A percentile compares a stretch with the other conserved stretches of the same genome.
Conservation (phyloP, 1,139 yeast genomes). For the Kodamaea sp. region DNA sequence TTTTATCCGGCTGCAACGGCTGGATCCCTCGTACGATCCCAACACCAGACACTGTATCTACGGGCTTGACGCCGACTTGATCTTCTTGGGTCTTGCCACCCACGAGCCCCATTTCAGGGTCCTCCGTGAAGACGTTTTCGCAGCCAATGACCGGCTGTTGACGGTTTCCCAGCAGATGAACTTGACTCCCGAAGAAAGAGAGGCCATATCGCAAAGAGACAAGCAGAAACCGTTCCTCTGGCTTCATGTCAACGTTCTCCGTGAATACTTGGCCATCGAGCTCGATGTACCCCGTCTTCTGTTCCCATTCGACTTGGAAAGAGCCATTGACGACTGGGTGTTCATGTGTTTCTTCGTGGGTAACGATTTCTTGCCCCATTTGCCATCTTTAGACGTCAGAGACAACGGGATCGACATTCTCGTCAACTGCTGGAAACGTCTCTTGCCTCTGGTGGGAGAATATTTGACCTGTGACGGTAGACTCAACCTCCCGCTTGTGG, state of each 20-base stretch:
- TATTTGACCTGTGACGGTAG: slow-evolving; percentile 90
- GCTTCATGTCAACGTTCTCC: slow-evolving; percentile 83
- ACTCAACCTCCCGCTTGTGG: slow-evolving; percentile 75
- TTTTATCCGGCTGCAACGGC: slow-evolving; percentile 81
- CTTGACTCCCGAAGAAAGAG: slow-evolving; percentile 64
- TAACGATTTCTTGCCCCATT: slow-evolving; percentile 95
- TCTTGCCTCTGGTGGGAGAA: slow-evolving; percentile 65
- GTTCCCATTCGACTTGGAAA: slow-evolving; percentile 81
- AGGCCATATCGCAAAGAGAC: slow-evolving; percentile 54
- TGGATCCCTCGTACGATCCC: slow-evolving; percentile 83
- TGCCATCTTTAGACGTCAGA: slow-evolving; percentile 92
- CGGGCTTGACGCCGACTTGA: slow-evolving; percentile 97
- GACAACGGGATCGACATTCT: slow-evolving; percentile 89
- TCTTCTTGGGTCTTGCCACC: slow-evolving; percentile 90
- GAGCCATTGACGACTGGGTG: slow-evolving; percentile 98
- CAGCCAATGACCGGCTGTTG: slow-evolving; percentile 54
- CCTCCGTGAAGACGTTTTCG: slow-evolving; percentile 94
- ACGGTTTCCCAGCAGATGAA: slow-evolving; percentile 52
- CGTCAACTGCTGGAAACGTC: slow-evolving; percentile 79
- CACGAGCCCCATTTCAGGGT: slow-evolving; percentile 97
- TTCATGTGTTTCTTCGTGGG: slow-evolving; percentile 99
- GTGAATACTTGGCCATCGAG: slow-evolving; percentile 89
- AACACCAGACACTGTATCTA: slow-evolving; percentile 92
- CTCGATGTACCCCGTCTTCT: slow-evolving; percentile 68
- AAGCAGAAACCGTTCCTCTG: slow-evolving; percentile 86